These are phyloP conservation scores for Fusarium succisae DNA, from an alignment of 2,329 filamentous ascomycete genomes.

Conservation along the genomic window DNA sequence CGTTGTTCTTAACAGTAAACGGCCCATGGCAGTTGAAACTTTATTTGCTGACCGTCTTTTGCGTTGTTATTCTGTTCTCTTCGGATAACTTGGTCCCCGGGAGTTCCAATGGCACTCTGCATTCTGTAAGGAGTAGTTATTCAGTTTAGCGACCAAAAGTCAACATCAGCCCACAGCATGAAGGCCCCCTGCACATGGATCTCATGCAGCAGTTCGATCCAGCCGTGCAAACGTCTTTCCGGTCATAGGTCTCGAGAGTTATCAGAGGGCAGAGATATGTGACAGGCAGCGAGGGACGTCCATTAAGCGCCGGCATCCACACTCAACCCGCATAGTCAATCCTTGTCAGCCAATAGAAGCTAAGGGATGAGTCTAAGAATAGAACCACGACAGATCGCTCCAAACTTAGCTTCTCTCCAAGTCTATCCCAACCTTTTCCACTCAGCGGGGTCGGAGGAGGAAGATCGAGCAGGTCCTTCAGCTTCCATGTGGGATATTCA, in stretches of 20 bases:
- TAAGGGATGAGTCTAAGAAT: constrained; percentile 38
- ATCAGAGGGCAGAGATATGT: constrained; percentile 14
- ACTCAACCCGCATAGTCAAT: constrained; percentile 36
- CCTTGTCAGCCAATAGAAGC: constrained; percentile 25
- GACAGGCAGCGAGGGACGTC: constrained; percentile 33
- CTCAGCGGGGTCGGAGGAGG: constrained; percentile 25
- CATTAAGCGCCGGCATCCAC: constrained; percentile 43
- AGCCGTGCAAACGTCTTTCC: constrained; percentile 23
- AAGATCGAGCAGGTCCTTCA: neutral
- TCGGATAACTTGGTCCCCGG: neutral
- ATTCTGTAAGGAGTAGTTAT: neutral
- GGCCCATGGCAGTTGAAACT: neutral
- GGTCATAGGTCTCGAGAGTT: constrained; percentile 20
- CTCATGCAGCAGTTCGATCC: constrained; percentile 31
- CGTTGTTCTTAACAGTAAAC: neutral
- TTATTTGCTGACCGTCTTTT: constrained; percentile 29
- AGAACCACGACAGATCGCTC: constrained; percentile 26
- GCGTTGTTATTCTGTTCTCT: neutral
- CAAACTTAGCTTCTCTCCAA: constrained; percentile 3
- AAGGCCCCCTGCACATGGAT: constrained; percentile 27
- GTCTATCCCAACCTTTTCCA: constrained; percentile 32
- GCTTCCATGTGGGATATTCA: neutral
- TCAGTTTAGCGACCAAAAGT: constrained; percentile 11
- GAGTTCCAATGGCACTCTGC: neutral
- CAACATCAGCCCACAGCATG: constrained; percentile 20